These are phyloP conservation scores for Marchantia paleacea DNA, from an alignment of 225 moss, liverwort and hornwort species.

Conservation along the genomic window DNA sequence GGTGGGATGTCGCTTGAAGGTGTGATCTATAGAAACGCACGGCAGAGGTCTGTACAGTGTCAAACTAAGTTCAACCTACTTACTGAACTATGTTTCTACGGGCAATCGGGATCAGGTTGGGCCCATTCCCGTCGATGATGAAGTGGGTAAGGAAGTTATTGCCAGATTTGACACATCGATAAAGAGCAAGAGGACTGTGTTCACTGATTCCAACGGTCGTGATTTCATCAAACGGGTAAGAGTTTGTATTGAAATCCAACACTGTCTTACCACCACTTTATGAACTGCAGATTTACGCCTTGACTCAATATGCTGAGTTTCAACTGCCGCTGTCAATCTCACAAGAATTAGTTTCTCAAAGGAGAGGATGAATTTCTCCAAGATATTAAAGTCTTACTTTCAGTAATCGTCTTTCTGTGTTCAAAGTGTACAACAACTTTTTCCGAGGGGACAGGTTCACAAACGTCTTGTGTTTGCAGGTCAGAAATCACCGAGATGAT, in stretches of 20 bases:
- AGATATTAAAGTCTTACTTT: neutral
- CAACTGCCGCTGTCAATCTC: too few species aligned
- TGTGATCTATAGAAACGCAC: neutral
- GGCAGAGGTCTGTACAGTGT: too few species aligned
- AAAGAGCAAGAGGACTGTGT: conserved; percentile 24
- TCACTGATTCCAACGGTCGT: conserved; percentile 43
- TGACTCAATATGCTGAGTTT: too few species aligned
- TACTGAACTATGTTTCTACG: neutral
- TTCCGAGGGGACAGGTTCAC: neutral
- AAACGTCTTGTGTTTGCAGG: neutral
- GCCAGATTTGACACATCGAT: conserved; percentile 29
- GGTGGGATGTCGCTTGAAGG: too few species aligned
- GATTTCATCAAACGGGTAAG: conserved; percentile 31
- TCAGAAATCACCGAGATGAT: conserved; percentile 33
- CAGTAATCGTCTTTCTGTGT: neutral
- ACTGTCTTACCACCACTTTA: too few species aligned
- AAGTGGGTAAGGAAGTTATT: conserved; percentile 38
- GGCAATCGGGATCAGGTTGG: conserved; percentile 21
- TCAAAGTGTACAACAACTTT: neutral
- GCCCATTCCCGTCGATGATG: conserved; percentile 31
- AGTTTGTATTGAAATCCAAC: neutral
- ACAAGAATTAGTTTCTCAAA: too few species aligned
- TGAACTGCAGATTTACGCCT: too few species aligned
- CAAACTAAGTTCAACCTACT: neutral
- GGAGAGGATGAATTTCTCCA: neutral